phyloP scores from a whole-genome alignment of 192 early-diverging fungal genomes.

The Jimgerdemannia flammicorona region DNA sequence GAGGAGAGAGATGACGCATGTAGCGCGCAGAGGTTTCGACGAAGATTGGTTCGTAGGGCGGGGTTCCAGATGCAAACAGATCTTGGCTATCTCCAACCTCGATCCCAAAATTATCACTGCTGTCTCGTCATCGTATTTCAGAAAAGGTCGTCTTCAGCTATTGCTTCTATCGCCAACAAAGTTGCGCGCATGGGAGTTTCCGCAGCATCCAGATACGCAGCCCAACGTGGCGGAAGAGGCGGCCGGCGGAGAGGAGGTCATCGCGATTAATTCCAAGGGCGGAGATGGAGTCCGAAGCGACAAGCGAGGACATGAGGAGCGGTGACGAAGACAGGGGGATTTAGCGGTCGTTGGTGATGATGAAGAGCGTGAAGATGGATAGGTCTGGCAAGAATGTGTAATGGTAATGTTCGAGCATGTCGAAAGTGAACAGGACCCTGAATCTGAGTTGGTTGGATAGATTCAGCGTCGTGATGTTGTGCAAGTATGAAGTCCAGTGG shows the following conservation, averaged over 20 bases:
- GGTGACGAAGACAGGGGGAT: too few relatives aligned
- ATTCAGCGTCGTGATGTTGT: background rate
- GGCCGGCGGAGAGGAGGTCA: too few relatives aligned
- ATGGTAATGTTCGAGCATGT: background rate
- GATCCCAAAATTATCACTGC: background rate
- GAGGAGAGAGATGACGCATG: background rate
- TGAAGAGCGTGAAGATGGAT: background rate
- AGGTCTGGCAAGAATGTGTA: background rate
- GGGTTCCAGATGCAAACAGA: too few relatives aligned
- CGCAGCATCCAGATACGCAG: background rate
- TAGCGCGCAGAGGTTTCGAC: background rate
- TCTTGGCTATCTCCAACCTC: background rate
- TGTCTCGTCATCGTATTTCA: background rate
- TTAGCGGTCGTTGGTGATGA: too few relatives aligned
- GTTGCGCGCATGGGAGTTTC: background rate
- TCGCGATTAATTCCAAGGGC: background rate
- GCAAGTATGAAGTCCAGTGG: background rate
- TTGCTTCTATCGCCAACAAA: background rate
- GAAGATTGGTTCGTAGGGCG: background rate
- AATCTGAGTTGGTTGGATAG: background rate
- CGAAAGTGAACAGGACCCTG: background rate
- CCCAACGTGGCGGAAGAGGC: too few relatives aligned
- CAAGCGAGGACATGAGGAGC: background rate
- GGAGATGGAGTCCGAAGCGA: background rate
- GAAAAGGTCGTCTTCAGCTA: background rate